Evolutionary conservation across 768 basidiomycete species (phyloP), one percentile per base, ranked within the genome.

Genomic region (Sporobolomyces pararoseus): DNA sequence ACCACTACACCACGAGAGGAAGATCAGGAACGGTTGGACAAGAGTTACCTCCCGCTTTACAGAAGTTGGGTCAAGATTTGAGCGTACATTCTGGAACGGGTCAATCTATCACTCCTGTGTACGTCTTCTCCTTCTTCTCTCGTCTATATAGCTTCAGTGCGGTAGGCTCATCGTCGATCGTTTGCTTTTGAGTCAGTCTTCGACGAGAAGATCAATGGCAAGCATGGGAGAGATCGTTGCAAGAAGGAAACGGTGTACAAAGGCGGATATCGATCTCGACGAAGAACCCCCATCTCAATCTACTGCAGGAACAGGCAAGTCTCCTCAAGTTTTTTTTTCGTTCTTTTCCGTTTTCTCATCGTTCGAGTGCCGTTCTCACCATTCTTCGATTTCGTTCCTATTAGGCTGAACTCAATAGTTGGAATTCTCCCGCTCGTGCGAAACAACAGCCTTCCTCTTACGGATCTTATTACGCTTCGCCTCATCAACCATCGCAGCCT

Each of bases 171-270:
- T 31, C 7, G 31, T 35, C 13, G 44, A 34, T 14, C 29, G 19
- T 27, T 2, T 4, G 17, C 76, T 39, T 44, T 95, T n/a, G n/a
- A n/a, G n/a, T n/a, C 95, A 3, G 93, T 35, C 81, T 98, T 73
- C 94, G 95, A 75, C 84, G 95, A 61, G 95, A 98, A 74, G 95
- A 99, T 72, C 89, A 90, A 51, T 89, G 91, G 83, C 86, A 88
- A 50, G 95, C 97, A 80, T 98, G 95, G 95, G 96, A 98, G 80
- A 50, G 63, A 7, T 88, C 23, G 88, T 88, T 75, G 83, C 85
- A 1, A 77, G 81, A 71, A 62, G 69, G 51, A 74, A 77, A 46
- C 62, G 77, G 61, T 50, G 74, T 65, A 3, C 46, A 60, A 49
- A 19, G 51, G 75, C 76, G 59, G 60, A 77, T 73, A 71, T 80